A percentile compares a stretch with the other conserved stretches of the same genome.
Conservation (phyloP, 1,139 yeast species). For the Geotrichum bryndzae region DNA sequence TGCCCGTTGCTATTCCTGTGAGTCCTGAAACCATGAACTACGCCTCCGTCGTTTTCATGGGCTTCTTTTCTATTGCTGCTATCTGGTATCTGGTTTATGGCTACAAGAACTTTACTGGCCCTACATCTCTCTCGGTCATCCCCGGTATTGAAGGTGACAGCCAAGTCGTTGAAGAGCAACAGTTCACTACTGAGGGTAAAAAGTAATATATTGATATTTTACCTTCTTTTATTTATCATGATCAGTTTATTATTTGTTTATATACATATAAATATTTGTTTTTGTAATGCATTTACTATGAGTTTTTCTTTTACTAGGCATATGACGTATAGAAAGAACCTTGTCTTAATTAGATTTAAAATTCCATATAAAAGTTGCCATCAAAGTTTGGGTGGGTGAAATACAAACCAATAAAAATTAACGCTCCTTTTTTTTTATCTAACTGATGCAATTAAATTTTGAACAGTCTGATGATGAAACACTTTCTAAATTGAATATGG, state of each 20-base stretch:
- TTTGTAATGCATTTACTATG: no score
- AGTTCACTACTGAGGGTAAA: not conserved
- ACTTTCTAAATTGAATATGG: no score
- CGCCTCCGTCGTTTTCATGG: constrained; percentile 18
- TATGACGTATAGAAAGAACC: no score
- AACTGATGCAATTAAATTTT: no score
- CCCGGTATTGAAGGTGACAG: not conserved
- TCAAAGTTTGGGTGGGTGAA: no score
- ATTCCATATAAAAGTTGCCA: no score
- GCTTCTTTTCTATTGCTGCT: constrained; percentile 15
- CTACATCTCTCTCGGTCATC: not conserved
- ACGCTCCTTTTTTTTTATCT: no score
- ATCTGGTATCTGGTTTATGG: constrained; percentile 17
- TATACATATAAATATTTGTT: no score
- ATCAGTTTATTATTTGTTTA: not conserved
- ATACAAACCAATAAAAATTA: no score
- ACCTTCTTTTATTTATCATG: not conserved
- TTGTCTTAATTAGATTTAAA: no score
- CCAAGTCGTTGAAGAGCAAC: not conserved
- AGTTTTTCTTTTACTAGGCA: no score
- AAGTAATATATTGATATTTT: not conserved
- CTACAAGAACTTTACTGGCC: constrained; percentile 17
- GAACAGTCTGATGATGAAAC: no score
- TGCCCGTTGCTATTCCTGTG: constrained; percentile 19
- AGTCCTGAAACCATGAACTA: constrained; percentile 16